A percentile compares a stretch with the other conserved stretches of the same genome.
These are phyloP conservation scores for Rhodofomes roseus DNA, from an alignment of 1,284 basidiomycete genomes.

Conservation along the genomic window DNA sequence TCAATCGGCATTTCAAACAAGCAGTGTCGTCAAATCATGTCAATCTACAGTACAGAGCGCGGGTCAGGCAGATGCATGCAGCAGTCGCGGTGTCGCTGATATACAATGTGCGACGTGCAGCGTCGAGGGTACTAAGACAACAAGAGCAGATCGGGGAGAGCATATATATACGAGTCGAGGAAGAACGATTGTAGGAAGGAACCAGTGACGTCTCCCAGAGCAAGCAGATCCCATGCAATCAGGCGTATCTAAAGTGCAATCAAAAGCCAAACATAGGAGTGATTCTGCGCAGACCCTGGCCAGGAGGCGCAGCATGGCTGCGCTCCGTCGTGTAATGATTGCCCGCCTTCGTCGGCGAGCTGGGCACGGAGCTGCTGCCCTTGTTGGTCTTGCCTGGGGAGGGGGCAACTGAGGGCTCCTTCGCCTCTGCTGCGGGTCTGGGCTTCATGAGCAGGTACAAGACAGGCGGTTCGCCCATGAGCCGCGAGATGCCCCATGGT, in stretches of 20 bases:
- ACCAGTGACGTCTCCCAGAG: neutral
- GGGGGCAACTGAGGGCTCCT: constrained; percentile 1
- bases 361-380: constrained; percentile 1
- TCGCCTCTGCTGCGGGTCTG: neutral
- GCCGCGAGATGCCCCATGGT: constrained; percentile 69
- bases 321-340: neutral
- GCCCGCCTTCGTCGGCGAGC: constrained; percentile 11
- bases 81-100: neutral
- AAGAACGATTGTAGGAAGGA: neutral
- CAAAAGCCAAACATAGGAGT: constrained; percentile 20
- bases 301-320: constrained; percentile 8
- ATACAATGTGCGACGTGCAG: neutral
- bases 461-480: constrained; percentile 67
- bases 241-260: neutral
- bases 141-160: neutral
- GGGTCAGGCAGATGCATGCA: neutral
- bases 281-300: constrained; percentile 15
- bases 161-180: neutral
- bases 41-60: neutral
- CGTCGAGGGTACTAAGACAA: neutral
- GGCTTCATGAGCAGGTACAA: constrained; percentile 42
- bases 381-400: constrained; percentile 3
- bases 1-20: no score
- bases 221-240: neutral
- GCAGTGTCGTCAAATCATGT: neutral